A percentile compares a stretch with the other conserved stretches of the same genome.
Conservation (phyloP, 192 early-diverging fungal genomes). For the Backusella parvicylindrica region DNA sequence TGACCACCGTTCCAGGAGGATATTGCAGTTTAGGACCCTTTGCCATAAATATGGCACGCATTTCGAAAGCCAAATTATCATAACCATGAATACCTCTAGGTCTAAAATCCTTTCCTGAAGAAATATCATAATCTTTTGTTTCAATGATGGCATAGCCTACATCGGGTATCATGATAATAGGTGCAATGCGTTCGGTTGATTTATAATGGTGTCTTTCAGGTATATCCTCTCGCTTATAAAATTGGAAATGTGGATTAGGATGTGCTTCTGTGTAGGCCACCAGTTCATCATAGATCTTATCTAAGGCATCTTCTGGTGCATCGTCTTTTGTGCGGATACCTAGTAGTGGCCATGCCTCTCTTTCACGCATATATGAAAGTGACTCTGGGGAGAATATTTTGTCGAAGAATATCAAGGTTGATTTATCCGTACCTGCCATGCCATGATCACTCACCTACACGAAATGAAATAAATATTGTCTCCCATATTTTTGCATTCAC, state of each 20-base stretch:
- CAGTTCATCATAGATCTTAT: slow-evolving; percentile 45
- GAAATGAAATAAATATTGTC: neutral
- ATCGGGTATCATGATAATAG: slow-evolving; percentile 69
- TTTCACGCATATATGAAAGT: slow-evolving; percentile 40
- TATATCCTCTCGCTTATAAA: slow-evolving; percentile 71
- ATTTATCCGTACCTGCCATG: slow-evolving; percentile 59
- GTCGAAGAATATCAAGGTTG: slow-evolving; percentile 70
- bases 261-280: slow-evolving; percentile 38
- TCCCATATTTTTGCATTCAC: neutral
- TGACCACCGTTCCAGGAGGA: slow-evolving; percentile 23
- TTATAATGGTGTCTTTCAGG: slow-evolving; percentile 73
- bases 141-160: slow-evolving; percentile 58
- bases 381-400: slow-evolving; percentile 41
- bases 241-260: slow-evolving; percentile 42
- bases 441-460: slow-evolving; percentile 84
- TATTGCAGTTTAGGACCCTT: slow-evolving; percentile 50
- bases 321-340: slow-evolving; percentile 52
- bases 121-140: slow-evolving; percentile 29
- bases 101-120: slow-evolving; percentile 18
- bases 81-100: slow-evolving; percentile 81
- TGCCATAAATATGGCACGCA: slow-evolving; percentile 86
- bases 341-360: slow-evolving; percentile 63
- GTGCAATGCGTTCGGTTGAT: slow-evolving; percentile 63
- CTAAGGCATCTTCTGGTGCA: slow-evolving; percentile 33
- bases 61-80: slow-evolving; percentile 67